Conservation (phyloP, 495 filamentous ascomycete species). For the Penicillium lagena region DNA sequence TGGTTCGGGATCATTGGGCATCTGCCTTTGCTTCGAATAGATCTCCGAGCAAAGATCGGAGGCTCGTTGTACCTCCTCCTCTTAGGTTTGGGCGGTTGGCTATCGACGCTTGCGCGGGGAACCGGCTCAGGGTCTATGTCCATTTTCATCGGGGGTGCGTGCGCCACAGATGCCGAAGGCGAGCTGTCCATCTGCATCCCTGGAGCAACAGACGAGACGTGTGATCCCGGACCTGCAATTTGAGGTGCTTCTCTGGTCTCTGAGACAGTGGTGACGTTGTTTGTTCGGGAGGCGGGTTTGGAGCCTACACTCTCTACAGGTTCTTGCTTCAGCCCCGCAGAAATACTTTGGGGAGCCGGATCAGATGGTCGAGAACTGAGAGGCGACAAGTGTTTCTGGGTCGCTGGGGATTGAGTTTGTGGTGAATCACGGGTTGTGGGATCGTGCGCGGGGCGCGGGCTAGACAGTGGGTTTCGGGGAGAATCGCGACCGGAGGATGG, state of each 20-base stretch:
- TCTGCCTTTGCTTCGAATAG: conserved; percentile 28
- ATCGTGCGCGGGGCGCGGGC: conserved; percentile 27
- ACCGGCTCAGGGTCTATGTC: conserved; percentile 14
- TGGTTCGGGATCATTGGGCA: conserved; percentile 32
- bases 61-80: conserved; percentile 38
- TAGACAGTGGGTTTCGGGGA: conserved; percentile 29
- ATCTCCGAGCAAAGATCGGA: conserved; percentile 40
- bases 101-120: conserved; percentile 7
- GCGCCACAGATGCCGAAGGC: conserved; percentile 11
- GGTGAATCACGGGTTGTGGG: conserved; percentile 14
- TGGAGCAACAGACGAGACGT: conserved; percentile 11
- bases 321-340: conserved; percentile 28
- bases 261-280: conserved; percentile 14
- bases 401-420: conserved; percentile 23
- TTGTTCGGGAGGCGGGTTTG: conserved; percentile 31
- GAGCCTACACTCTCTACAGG: conserved; percentile 39
- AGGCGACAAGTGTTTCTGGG: conserved; percentile 18
- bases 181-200: conserved; percentile 26
- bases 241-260: conserved; percentile 13
- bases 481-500: conserved; percentile 29
- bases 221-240: conserved; percentile 1
- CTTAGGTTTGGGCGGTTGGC: conserved; percentile 27
- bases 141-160: conserved; percentile 17
- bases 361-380: conserved; percentile 26
- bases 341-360: conserved; percentile 13